phyloP scores from a whole-genome alignment of 495 filamentous ascomycete genomes.

The Lepraria neglecta region DNA sequence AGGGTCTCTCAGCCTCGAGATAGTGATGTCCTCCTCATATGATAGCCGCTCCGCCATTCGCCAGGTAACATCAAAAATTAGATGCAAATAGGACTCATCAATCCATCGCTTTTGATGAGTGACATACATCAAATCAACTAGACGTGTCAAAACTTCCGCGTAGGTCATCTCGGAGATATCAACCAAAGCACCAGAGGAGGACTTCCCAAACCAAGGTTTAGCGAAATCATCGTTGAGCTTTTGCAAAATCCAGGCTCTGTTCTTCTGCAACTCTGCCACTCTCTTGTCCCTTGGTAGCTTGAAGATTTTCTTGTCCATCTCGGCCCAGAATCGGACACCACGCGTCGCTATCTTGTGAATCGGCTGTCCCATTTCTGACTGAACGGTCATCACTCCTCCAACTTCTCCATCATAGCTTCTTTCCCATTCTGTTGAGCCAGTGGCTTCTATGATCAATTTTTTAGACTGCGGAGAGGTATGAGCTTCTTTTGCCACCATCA shows the following conservation, averaged over 20 bases:
- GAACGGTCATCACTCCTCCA: constrained; percentile 38
- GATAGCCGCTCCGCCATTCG: too few relatives aligned
- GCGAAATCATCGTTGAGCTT: constrained; percentile 37
- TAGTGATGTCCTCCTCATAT: too few relatives aligned
- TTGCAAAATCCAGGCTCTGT: constrained; percentile 31
- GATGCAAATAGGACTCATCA: constrained; percentile 65
- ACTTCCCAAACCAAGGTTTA: constrained; percentile 43
- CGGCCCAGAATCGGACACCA: constrained; percentile 37
- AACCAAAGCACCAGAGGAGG: too few relatives aligned
- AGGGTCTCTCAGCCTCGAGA: constrained; percentile 81
- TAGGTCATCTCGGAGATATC: constrained; percentile 44
- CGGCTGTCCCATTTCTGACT: constrained; percentile 42
- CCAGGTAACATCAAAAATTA: too few relatives aligned
- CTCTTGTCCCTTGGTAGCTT: constrained; percentile 38
- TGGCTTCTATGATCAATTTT: constrained; percentile 32
- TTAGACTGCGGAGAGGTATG: constrained; percentile 35
- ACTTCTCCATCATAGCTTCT: constrained; percentile 29
- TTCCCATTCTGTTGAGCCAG: constrained; percentile 33
- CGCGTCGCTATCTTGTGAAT: constrained; percentile 42
- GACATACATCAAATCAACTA: constrained; percentile 93
- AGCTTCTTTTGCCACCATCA: constrained; percentile 46
- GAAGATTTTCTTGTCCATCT: constrained; percentile 39
- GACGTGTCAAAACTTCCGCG: constrained; percentile 76
- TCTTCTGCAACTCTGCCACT: constrained; percentile 26
- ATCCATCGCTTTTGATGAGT: constrained; percentile 91